Evolutionary conservation across 805 yeast species (phyloP).

Genomic region (Teunomyces aglyptinius): DNA sequence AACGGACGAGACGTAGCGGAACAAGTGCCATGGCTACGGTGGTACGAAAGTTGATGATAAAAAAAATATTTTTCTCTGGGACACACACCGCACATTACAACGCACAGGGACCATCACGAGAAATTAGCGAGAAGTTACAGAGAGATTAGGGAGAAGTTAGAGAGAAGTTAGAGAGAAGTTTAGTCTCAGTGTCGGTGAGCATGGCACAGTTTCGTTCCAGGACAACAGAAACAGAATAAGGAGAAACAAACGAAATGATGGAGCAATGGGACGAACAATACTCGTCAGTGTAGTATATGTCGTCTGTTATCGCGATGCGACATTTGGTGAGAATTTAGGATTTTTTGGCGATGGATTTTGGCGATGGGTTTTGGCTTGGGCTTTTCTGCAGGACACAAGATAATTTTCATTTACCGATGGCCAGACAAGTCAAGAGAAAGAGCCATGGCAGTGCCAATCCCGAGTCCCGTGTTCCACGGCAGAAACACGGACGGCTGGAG

Average conservation of each 20-base stretch:
- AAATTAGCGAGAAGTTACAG: neutral
- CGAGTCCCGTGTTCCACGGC: conserved; percentile 3
- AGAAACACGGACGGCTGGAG: conserved; percentile 56
- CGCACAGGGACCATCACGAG: neutral
- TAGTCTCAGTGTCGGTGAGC: too few species aligned
- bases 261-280: too few species aligned
- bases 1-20: conserved; percentile 8
- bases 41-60: neutral
- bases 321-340: too few species aligned
- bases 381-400: neutral
- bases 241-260: too few species aligned
- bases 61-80: neutral
- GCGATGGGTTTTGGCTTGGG: neutral
- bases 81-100: neutral
- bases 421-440: conserved; percentile 7
- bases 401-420: conserved; percentile 1
- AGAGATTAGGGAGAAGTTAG: neutral
- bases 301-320: neutral
- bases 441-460: neutral
- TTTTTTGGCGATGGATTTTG: too few species aligned
- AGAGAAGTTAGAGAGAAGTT: neutral
- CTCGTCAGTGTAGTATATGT: too few species aligned
- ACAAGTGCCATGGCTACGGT: conserved; percentile 5
- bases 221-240: neutral
- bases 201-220: too few species aligned